phyloP scores from a whole-genome alignment of 768 basidiomycete genomes.

The Hericium alpestre region DNA sequence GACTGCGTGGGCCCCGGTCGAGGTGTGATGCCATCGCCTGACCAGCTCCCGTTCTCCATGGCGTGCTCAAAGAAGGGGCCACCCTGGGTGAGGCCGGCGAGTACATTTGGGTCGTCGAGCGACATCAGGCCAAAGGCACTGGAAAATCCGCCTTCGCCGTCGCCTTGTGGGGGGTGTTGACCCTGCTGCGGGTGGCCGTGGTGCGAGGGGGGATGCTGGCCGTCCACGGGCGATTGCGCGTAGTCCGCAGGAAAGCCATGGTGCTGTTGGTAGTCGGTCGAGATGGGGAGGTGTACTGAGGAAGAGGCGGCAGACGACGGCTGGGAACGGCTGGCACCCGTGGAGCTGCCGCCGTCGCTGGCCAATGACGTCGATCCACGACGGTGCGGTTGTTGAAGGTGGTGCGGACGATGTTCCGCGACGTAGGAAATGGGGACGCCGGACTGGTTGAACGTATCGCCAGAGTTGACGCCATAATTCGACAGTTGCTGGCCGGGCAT shows the following conservation, averaged over 20 bases:
- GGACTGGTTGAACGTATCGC: background rate
- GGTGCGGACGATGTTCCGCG: background rate
- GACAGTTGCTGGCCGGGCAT: background rate
- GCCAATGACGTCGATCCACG: conserved; percentile 16
- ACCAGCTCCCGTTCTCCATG: conserved; percentile 2
- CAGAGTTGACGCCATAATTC: background rate
- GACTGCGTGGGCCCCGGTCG: conserved; percentile 6
- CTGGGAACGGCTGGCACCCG: conserved; percentile 26
- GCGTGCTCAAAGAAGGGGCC: conserved; percentile 47
- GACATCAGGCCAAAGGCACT: conserved; percentile 65
- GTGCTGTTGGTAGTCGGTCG: conserved; percentile 13
- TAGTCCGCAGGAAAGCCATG: conserved; percentile 1
- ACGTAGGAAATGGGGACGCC: background rate
- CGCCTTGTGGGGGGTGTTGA: background rate
- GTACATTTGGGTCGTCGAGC: conserved; percentile 60
- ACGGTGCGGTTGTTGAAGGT: conserved; percentile 7
- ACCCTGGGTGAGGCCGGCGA: conserved; percentile 50
- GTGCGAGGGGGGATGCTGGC: conserved; percentile 2
- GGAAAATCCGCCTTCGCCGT: conserved; percentile 21
- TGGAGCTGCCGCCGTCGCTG: conserved; percentile 35
- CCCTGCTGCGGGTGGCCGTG: background rate
- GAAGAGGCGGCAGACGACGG: conserved; percentile 49
- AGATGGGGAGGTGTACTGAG: conserved; percentile 37
- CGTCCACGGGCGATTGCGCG: conserved; percentile 14
- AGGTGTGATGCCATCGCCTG: conserved; percentile 11